Evolutionary conservation across 768 basidiomycete species (phyloP), one percentile per base, ranked within the genome.

Genomic region (Boletus sensibilis): DNA sequence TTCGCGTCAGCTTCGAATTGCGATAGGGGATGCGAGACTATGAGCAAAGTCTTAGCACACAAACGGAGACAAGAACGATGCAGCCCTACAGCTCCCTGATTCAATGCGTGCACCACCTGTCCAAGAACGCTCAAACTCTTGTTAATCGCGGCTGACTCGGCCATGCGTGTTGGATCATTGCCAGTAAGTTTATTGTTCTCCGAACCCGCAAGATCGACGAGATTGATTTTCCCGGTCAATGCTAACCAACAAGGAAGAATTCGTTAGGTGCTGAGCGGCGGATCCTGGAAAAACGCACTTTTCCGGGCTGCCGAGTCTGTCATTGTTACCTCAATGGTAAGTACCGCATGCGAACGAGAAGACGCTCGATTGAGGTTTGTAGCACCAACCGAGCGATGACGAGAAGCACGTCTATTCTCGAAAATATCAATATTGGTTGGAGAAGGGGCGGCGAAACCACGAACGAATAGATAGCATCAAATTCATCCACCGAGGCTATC

Each of bases 131-230:
- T 90, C 45, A 96, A 72, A 7, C 89, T 91, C 68, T 90, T 92
- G 74, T 96, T 96, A 68, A 96, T 96, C 18, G 92, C 92, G 3
- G 89, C 74, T 4, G 88, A 90, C 73, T 96, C 94, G 3, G 86
- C 84, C 87, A 94, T 92, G 2, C 94, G 84, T n/a, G 82, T 84
- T 1, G 84, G 76, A 67, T 94, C 89, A 61, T 94, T 94, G 5
- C 93, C 92, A 5, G 94, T 94, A 27, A 89, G 78, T 78, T 91
- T 94, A 70, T 94, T 94, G 65, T 94, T 94, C 74, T 95, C 93
- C 0, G 90, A 92, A 27, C 93, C 93, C 18, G 93, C 93, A 27
- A 95, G 80, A 73, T 95, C 93, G 12, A 94, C 90, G 10, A 94
- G 81, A 60, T 91, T 91, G 53, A 94, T 86, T 68, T 88, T 91